These are phyloP conservation scores for Sideroxylon spinosum DNA, from an alignment of 179 eudicot species.

Conservation along the genomic window DNA sequence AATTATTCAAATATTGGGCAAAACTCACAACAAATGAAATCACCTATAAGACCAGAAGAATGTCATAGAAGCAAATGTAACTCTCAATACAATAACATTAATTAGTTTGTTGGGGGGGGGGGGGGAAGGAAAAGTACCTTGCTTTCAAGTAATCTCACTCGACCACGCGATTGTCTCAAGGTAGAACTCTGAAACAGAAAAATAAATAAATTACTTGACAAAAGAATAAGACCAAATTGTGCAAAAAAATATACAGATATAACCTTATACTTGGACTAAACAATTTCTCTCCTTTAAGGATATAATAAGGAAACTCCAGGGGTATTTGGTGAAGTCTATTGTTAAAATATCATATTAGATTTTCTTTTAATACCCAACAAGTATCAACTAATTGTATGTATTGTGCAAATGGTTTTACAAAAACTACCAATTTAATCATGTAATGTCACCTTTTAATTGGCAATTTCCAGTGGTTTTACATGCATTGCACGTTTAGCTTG, in stretches of 20 bases:
- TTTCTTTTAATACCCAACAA: too few relatives aligned
- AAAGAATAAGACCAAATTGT: neutral
- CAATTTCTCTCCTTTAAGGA: neutral
- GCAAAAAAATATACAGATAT: neutral
- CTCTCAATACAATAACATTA: slow-evolving; percentile 7
- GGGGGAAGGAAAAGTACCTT: slow-evolving; percentile 38
- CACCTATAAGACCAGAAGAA: neutral
- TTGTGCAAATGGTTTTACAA: too few relatives aligned
- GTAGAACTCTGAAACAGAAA: slow-evolving; percentile 56
- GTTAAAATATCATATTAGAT: too few relatives aligned
- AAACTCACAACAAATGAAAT: neutral
- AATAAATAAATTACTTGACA: slow-evolving; percentile 1
- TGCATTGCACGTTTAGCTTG: too few relatives aligned
- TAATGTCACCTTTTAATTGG: too few relatives aligned
- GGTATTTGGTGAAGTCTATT: too few relatives aligned
- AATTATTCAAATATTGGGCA: neutral
- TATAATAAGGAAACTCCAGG: too few relatives aligned
- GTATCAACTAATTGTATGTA: too few relatives aligned
- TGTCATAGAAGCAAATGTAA: neutral
- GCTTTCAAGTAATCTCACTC: slow-evolving; percentile 67
- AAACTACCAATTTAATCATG: too few relatives aligned
- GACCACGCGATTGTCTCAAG: slow-evolving; percentile 66
- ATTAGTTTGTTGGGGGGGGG: too few relatives aligned
- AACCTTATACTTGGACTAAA: neutral
- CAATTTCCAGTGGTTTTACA: too few relatives aligned